Conservation (phyloP, 2,329 filamentous ascomycete genomes). For the Neodidymelliopsis sp. region DNA sequence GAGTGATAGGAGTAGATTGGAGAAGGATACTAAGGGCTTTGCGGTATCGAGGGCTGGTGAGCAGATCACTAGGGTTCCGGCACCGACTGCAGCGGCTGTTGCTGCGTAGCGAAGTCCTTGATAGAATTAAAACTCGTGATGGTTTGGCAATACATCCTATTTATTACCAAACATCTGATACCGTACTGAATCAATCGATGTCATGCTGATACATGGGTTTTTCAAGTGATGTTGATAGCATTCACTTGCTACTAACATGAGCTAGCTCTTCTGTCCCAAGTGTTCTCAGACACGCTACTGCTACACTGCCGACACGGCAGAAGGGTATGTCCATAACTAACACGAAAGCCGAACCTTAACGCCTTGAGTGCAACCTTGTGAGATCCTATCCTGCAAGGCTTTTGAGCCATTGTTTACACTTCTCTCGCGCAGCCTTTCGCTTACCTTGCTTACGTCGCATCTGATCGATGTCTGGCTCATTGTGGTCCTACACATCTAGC, state of each 20-base stretch:
- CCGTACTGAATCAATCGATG: background rate
- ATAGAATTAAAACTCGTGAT: too few relatives aligned
- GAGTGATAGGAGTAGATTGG: slow-evolving; percentile 52
- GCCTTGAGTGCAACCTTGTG: background rate
- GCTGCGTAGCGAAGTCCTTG: slow-evolving; percentile 74
- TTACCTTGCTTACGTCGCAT: too few relatives aligned
- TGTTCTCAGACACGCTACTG: background rate
- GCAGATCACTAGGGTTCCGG: slow-evolving; percentile 79
- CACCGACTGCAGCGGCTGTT: slow-evolving; percentile 79
- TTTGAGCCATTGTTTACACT: too few relatives aligned
- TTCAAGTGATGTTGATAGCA: too few relatives aligned
- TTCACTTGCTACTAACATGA: too few relatives aligned
- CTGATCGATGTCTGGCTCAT: too few relatives aligned
- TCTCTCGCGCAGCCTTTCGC: too few relatives aligned
- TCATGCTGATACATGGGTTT: too few relatives aligned
- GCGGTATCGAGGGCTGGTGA: slow-evolving; percentile 81
- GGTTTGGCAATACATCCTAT: too few relatives aligned
- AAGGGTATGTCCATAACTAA: background rate
- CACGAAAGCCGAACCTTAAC: background rate
- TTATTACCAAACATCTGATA: too few relatives aligned
- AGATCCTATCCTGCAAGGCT: too few relatives aligned
- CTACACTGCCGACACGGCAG: background rate
- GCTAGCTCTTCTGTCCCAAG: background rate
- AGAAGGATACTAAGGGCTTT: slow-evolving; percentile 78
- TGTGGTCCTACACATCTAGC: slow-evolving; percentile 37